These are phyloP conservation scores for Phytophthora sojae DNA, from an alignment of 352 stramenopile species.

Conservation along the genomic window DNA sequence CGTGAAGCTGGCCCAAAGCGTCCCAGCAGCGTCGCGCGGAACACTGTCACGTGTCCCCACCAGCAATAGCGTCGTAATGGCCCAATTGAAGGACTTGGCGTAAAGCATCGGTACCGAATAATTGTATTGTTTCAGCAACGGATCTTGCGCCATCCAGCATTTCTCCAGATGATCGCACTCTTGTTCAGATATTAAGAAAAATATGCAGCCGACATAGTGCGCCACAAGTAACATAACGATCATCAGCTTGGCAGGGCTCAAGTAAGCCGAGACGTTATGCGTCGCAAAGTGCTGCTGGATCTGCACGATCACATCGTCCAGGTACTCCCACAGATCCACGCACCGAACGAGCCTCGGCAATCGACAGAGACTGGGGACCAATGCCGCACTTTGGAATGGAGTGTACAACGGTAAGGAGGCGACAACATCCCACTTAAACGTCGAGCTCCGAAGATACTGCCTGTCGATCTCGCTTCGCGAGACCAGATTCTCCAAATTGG, in stretches of 20 bases:
- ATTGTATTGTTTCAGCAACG: conserved; percentile 69
- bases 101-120: conserved; percentile 61
- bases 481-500: conserved; percentile 54
- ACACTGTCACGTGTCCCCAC: conserved; percentile 71
- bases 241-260: conserved; percentile 73
- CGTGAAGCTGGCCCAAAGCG: conserved; percentile 62
- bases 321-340: conserved; percentile 56
- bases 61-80: conserved; percentile 67
- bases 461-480: conserved; percentile 27
- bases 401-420: conserved; percentile 66
- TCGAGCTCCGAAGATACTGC: conserved; percentile 48
- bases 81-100: conserved; percentile 77
- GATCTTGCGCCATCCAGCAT: conserved; percentile 73
- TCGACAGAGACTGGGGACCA: conserved; percentile 56
- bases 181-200: conserved; percentile 72
- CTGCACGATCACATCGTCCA: conserved; percentile 76
- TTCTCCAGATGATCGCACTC: conserved; percentile 48
- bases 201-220: conserved; percentile 74
- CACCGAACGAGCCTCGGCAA: conserved; percentile 66
- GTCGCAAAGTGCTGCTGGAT: conserved; percentile 74
- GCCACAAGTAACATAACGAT: conserved; percentile 72
- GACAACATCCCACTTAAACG: conserved; percentile 59
- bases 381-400: conserved; percentile 16
- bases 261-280: conserved; percentile 70
- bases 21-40: conserved; percentile 46